Percentiles rank a stretch among this genome's conserved stretches.
These are phyloP conservation scores for Myriosclerotinia scirpicola DNA, from an alignment of 2,329 filamentous ascomycete genomes.

Conservation along the genomic window DNA sequence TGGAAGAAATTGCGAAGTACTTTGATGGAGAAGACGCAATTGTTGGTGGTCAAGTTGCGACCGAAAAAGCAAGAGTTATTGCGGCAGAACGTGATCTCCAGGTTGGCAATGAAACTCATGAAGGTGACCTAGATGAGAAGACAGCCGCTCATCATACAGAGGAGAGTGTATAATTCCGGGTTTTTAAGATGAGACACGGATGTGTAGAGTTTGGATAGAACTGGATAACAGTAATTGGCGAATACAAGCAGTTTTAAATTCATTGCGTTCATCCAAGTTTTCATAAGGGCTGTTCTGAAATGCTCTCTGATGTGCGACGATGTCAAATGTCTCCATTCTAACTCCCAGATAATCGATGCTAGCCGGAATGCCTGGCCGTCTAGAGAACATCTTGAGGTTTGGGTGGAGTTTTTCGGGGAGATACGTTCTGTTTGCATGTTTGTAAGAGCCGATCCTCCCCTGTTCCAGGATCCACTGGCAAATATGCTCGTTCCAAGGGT, in stretches of 20 bases:
- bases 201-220: neutral
- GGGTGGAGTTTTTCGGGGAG: neutral
- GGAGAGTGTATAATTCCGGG: conserved; percentile 10
- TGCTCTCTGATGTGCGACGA: neutral
- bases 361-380: neutral
- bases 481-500: neutral
- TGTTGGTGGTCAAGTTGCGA: conserved; percentile 25
- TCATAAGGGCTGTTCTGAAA: neutral
- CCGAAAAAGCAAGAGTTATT: conserved; percentile 23
- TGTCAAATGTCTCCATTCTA: neutral
- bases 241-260: conserved; percentile 9
- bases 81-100: conserved; percentile 21
- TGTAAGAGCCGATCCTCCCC: neutral
- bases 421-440: neutral
- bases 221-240: neutral
- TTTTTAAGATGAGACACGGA: neutral
- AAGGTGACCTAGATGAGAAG: conserved; percentile 18
- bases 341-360: neutral
- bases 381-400: neutral
- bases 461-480: neutral
- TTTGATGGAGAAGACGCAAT: conserved; percentile 47
- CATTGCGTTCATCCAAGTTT: neutral
- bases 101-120: conserved; percentile 8
- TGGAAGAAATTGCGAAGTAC: conserved; percentile 48
- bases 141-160: conserved; percentile 12